These are phyloP conservation scores for Moringa oleifera DNA, from an alignment of 345 rosid genomes.

Conservation along the genomic window DNA sequence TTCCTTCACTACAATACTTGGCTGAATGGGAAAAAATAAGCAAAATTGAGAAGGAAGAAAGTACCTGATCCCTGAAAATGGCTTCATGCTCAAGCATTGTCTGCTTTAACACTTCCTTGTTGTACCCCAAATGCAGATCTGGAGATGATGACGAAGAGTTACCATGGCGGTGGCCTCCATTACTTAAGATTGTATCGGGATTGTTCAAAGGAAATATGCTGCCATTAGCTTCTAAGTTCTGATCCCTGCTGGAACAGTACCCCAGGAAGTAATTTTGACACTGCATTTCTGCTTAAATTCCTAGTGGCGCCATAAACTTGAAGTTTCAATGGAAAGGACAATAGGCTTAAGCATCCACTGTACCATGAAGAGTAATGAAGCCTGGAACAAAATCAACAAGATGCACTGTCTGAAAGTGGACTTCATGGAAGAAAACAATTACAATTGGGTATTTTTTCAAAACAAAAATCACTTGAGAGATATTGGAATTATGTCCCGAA, in stretches of 20 bases:
- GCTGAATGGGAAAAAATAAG: neutral
- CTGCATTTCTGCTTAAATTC: conserved; percentile 38
- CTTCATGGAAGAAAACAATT: neutral
- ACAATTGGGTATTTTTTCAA: neutral
- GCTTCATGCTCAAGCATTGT: conserved; percentile 61
- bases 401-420: neutral
- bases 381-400: conserved; percentile 16
- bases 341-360: neutral
- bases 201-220: conserved; percentile 23
- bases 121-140: conserved; percentile 19
- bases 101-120: conserved; percentile 37
- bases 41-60: neutral
- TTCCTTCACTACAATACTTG: neutral
- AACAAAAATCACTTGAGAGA: neutral
- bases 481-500: neutral
- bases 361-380: neutral
- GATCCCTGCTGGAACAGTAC: conserved; percentile 19
- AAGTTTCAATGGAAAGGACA: conserved; percentile 5
- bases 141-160: conserved; percentile 17
- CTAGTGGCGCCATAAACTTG: conserved; percentile 23
- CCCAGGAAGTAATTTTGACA: conserved; percentile 21
- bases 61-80: conserved; percentile 54
- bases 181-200: conserved; percentile 22
- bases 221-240: conserved; percentile 25
- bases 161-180: conserved; percentile 25